These are phyloP conservation scores for Boletus rubropictus DNA, from an alignment of 768 basidiomycete genomes.

Conservation along the genomic window DNA sequence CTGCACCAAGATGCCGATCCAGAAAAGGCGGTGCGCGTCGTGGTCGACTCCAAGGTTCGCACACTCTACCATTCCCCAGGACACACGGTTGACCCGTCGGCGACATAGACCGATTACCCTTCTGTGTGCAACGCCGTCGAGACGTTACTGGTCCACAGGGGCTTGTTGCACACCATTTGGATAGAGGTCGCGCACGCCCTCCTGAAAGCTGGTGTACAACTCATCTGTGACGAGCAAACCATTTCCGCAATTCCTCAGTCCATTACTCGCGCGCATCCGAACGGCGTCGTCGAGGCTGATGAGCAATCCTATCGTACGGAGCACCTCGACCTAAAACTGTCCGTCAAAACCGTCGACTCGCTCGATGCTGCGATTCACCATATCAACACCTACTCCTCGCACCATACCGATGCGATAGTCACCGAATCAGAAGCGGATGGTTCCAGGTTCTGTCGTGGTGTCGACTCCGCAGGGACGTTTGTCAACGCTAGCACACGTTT, in stretches of 20 bases:
- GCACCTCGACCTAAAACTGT: conserved; percentile 79
- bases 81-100: background rate
- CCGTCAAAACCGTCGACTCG: conserved; percentile 70
- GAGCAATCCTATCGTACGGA: conserved; percentile 77
- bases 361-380: conserved; percentile 72
- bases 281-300: conserved; percentile 48
- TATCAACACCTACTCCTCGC: conserved; percentile 90
- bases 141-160: conserved; percentile 80
- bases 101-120: conserved; percentile 76
- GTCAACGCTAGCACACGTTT: conserved; percentile 95
- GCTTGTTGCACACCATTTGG: conserved; percentile 71
- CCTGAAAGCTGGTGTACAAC: conserved; percentile 59
- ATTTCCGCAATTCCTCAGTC: conserved; percentile 49
- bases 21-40: conserved; percentile 76
- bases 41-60: conserved; percentile 85
- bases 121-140: conserved; percentile 94
- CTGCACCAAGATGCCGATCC: conserved; percentile 76
- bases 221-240: conserved; percentile 72
- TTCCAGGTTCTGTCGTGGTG: conserved; percentile 73
- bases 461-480: conserved; percentile 90
- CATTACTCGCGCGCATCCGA: conserved; percentile 32
- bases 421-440: conserved; percentile 69
- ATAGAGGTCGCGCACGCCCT: conserved; percentile 70
- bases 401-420: conserved; percentile 92
- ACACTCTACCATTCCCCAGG: background rate